These are phyloP conservation scores for Penicillium sp. DNA, from an alignment of 2,329 filamentous ascomycete species.

Conservation along the genomic window DNA sequence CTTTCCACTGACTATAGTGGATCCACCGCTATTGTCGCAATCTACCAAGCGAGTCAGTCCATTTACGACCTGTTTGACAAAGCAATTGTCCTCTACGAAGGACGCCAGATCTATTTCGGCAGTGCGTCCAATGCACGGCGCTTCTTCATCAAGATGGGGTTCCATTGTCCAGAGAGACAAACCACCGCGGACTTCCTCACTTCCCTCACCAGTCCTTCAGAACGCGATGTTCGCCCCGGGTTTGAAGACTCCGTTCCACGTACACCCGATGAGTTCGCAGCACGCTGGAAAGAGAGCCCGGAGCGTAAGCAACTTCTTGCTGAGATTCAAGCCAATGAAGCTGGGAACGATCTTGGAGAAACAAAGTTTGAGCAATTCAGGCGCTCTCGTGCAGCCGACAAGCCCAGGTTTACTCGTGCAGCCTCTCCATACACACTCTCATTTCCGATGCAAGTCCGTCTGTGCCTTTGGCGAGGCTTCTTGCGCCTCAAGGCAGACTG, in stretches of 20 bases:
- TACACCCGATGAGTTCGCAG: constrained; percentile 66
- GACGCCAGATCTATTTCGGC: constrained; percentile 73
- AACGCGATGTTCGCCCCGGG: constrained; percentile 55
- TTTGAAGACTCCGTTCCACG: constrained; percentile 63
- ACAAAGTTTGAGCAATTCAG: constrained; percentile 37
- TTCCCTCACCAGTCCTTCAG: constrained; percentile 62
- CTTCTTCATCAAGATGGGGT: constrained; percentile 69
- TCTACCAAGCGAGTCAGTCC: constrained; percentile 50
- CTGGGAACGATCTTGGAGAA: constrained; percentile 36
- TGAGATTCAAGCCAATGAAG: constrained; percentile 42
- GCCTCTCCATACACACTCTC: constrained; percentile 81
- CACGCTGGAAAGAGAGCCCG: constrained; percentile 52
- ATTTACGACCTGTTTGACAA: constrained; percentile 65
- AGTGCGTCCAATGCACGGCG: constrained; percentile 56
- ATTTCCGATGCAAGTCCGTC: constrained; percentile 67
- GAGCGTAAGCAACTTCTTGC: constrained; percentile 43
- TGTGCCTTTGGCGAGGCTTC: constrained; percentile 79
- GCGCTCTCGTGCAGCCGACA: constrained; percentile 40
- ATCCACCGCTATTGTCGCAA: constrained; percentile 51
- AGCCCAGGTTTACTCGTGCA: constrained; percentile 49
- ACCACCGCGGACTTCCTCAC: constrained; percentile 70
- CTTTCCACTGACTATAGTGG: constrained; percentile 48
- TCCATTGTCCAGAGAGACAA: constrained; percentile 63
- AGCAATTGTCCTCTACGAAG: constrained; percentile 67
- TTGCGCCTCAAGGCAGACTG: constrained; percentile 72